Percentiles rank a stretch among this genome's conserved stretches.
These are phyloP conservation scores for Pleurozium schreberi DNA, from an alignment of 225 moss, liverwort and hornwort genomes.

Conservation along the genomic window DNA sequence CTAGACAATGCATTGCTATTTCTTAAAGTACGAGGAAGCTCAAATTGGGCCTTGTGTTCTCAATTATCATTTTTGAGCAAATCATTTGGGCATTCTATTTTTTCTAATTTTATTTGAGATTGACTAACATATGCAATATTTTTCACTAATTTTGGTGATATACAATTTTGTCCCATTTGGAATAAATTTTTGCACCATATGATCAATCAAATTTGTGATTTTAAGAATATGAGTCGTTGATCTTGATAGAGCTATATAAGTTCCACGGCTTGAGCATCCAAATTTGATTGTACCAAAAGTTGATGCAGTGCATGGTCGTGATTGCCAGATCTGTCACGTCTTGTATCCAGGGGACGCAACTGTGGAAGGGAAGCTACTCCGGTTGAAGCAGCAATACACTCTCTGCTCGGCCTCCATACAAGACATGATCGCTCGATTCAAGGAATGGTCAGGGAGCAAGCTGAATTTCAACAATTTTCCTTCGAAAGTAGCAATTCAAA, in stretches of 20 bases:
- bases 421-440: slow-evolving; percentile 77
- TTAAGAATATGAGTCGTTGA: neutral
- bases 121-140: neutral
- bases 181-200: neutral
- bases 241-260: neutral
- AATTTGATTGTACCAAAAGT: neutral
- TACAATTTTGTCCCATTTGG: no score
- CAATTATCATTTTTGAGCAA: neutral
- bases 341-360: slow-evolving; percentile 86
- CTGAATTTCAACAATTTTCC: slow-evolving; percentile 68
- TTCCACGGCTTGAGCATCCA: neutral
- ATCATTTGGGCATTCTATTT: neutral
- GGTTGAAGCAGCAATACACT: slow-evolving; percentile 89
- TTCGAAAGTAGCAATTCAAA: slow-evolving; percentile 88
- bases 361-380: slow-evolving; percentile 66
- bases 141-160: neutral
- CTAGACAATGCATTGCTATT: neutral
- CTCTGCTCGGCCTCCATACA: slow-evolving; percentile 96
- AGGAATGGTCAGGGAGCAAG: slow-evolving; percentile 60
- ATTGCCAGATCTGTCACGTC: slow-evolving; percentile 80
- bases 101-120: neutral
- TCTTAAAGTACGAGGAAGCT: neutral
- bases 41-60: neutral
- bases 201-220: neutral
- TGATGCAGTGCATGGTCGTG: neutral